Base-by-base conservation (phyloP, 192 early-diverging fungal species). In the Radiomyces spectabilis region DNA sequence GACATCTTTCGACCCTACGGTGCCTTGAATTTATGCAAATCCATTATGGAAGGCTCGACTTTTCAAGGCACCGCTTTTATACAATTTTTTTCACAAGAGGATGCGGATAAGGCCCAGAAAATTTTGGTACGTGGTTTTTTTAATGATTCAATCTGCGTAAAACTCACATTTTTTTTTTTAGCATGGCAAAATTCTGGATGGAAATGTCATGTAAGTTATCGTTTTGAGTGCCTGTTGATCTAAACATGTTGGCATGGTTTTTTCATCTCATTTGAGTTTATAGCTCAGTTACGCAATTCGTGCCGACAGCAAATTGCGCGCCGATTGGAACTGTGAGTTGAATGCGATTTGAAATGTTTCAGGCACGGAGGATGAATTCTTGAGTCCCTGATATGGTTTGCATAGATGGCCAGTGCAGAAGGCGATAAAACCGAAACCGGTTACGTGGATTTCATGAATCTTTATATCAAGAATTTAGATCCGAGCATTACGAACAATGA, bases 401-500 rank as follows among this genome's bases (percentile, higher is more conserved):
- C n/a, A n/a, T n/a, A n/a, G n/a, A n/a, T n/a, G n/a, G n/a, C n/a
- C n/a, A n/a, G n/a, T n/a, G n/a, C n/a, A n/a, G 29, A 51, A 43
- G 47, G 49, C 55, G 18, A 47, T 51, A 57, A 66, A 34, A 13
- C 45, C 41, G 39, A 45, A 48, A 48, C 35, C 22, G 63, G 59
- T 13, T 7, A 40, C 21, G 69, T 75, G 5, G 73, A 75, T 48
- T 53, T 61, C 32, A 57, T 88, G 55, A 97, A 97, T 74, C 87
- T 97, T 60, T 97, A 94, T 72, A 97, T 97, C 76, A 97, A 97
- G 77, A 97, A 97, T 83, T 74, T 97, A 46, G 93, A 95, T 75
- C 71, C 84, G 25, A 76, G 85, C 50, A 92, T 95, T 57, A 91
- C 91, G 75, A 91, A 88, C 76, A 84, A 88, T 70, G 92, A 93